These are phyloP conservation scores for Xanthoparmelia taractica DNA, from an alignment of 495 filamentous ascomycete species.

Conservation along the genomic window DNA sequence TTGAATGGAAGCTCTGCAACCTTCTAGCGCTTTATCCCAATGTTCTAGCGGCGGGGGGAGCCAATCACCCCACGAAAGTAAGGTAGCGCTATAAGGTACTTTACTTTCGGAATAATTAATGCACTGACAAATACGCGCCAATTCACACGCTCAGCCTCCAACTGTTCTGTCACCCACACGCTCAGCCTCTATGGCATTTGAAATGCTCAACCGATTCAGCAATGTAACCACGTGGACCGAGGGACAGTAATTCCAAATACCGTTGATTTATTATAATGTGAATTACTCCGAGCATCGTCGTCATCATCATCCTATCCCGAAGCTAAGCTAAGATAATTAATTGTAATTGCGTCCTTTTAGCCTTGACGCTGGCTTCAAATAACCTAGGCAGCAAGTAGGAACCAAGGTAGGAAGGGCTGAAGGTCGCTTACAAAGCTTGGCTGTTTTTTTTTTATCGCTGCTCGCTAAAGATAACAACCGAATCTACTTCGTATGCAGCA, in stretches of 20 bases:
- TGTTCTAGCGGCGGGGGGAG: background rate
- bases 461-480: no score
- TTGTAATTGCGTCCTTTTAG: no score
- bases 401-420: background rate
- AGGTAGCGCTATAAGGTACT: no score
- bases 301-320: no score
- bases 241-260: background rate
- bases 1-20: background rate
- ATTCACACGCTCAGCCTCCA: no score
- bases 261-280: background rate
- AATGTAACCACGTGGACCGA: background rate
- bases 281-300: background rate
- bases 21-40: background rate
- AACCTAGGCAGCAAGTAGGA: no score
- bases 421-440: constrained; percentile 1
- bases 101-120: no score
- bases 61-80: no score
- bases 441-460: background rate
- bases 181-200: background rate
- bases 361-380: no score
- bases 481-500: no score
- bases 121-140: background rate
- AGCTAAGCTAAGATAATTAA: no score
- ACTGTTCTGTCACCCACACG: no score
- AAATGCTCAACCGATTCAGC: background rate